These are phyloP conservation scores for Chenopodium suecicum DNA, from an alignment of 148 eudicot species.

Conservation along the genomic window DNA sequence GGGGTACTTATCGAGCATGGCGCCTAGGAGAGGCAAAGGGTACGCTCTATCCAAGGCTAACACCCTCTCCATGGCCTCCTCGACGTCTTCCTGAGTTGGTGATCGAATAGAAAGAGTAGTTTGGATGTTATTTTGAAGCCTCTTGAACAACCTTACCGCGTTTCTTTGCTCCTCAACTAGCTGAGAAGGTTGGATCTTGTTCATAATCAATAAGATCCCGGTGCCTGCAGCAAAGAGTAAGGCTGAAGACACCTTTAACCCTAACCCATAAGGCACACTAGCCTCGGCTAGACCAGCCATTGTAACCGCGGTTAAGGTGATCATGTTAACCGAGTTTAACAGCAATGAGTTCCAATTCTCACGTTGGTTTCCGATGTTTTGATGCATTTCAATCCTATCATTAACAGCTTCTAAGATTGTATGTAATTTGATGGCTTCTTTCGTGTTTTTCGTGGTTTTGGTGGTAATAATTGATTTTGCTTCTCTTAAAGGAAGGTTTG, in stretches of 20 bases:
- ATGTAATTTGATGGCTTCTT: constrained; percentile 30
- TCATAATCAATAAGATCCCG: constrained; percentile 51
- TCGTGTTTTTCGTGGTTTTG: background rate
- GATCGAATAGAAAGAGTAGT: constrained; percentile 26
- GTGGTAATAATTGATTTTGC: background rate
- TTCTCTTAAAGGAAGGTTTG: background rate
- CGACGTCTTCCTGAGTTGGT: constrained; percentile 31
- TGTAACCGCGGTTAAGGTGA: constrained; percentile 57
- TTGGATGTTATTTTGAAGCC: constrained; percentile 33
- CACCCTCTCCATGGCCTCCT: constrained; percentile 39
- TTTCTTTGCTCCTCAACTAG: constrained; percentile 70
- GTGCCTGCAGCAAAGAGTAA: constrained; percentile 48
- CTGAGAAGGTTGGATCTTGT: constrained; percentile 72
- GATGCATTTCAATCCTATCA: constrained; percentile 72
- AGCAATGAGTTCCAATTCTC: constrained; percentile 60
- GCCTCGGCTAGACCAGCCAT: constrained; percentile 44
- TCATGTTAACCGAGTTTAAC: constrained; percentile 51
- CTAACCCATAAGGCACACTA: constrained; percentile 9
- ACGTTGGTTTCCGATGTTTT: constrained; percentile 54
- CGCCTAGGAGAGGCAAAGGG: constrained; percentile 63
- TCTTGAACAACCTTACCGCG: constrained; percentile 48
- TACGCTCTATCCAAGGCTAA: constrained; percentile 59
- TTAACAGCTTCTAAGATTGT: constrained; percentile 44
- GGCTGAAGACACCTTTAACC: constrained; percentile 43
- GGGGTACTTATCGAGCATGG: constrained; percentile 68